These are phyloP conservation scores for Aurifilum marmelostoma DNA, from an alignment of 2,329 filamentous ascomycete species.

Conservation along the genomic window DNA sequence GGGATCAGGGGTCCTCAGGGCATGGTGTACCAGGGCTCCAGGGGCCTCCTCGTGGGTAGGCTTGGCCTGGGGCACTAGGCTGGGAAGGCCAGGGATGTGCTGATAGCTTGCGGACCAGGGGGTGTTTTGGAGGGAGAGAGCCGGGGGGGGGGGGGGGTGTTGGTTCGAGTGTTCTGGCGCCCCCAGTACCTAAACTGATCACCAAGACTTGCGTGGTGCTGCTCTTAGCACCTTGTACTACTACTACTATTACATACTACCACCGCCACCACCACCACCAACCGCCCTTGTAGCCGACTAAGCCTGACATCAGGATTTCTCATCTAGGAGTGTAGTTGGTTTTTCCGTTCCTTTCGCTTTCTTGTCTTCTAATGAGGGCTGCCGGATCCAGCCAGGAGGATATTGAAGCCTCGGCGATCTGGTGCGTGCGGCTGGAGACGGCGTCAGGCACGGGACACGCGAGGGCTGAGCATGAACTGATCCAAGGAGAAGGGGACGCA, in stretches of 20 bases:
- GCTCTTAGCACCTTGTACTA: not conserved
- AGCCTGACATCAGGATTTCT: not conserved
- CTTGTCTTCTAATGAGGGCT: not conserved
- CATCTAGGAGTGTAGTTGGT: no score
- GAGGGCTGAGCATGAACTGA: slow-evolving; percentile 1
- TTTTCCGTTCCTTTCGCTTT: not conserved
- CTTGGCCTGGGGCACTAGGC: slow-evolving; percentile 1
- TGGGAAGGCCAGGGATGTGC: not conserved
- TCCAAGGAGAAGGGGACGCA: not conserved
- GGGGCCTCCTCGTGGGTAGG: not conserved
- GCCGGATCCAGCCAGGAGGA: not conserved
- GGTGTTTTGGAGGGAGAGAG: not conserved
- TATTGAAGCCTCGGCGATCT: not conserved
- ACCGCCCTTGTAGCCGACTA: not conserved
- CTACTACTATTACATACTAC: not conserved
- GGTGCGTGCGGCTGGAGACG: not conserved
- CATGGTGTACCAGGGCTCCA: not conserved
- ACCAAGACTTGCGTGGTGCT: not conserved
- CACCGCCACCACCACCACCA: no score
- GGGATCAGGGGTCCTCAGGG: slow-evolving; percentile 18
- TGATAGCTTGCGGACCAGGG: not conserved
- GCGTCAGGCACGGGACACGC: not conserved
- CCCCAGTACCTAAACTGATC: not conserved
- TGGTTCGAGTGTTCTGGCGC: no score
- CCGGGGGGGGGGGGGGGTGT: no score